Percentiles rank a stretch among this genome's conserved stretches.
Conservation (phyloP, 2,329 filamentous ascomycete genomes). For the Aspergillus fijiensis region DNA sequence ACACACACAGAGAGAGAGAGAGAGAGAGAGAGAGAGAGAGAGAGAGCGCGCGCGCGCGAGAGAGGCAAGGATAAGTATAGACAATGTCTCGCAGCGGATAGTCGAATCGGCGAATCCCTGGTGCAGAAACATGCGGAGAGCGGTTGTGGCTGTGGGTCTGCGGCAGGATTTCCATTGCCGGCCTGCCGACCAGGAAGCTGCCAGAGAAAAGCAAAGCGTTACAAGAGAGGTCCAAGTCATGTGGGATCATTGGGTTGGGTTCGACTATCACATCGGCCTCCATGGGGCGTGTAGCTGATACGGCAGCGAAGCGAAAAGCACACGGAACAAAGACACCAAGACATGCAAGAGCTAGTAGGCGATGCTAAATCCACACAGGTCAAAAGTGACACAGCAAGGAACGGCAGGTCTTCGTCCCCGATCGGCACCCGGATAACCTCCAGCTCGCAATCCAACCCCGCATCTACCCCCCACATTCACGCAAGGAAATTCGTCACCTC, state of each 20-base stretch:
- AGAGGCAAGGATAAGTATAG: background rate
- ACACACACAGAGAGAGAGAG: background rate
- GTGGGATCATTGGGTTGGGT: background rate
- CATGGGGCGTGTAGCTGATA: background rate
- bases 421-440: conserved; percentile 11
- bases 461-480: conserved; percentile 17
- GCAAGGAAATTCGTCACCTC: conserved; percentile 34
- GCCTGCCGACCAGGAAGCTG: conserved; percentile 3
- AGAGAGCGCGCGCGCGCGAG: background rate
- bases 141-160: background rate
- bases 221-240: conserved; percentile 1
- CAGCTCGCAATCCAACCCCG: conserved; percentile 10
- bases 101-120: background rate
- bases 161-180: background rate
- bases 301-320: conserved; percentile 6
- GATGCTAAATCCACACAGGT: conserved; percentile 12
- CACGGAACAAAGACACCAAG: conserved; percentile 15
- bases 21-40: background rate
- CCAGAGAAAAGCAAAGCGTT: background rate
- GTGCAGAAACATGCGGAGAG: background rate
- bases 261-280: background rate
- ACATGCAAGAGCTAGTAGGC: conserved; percentile 14
- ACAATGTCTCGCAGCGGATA: background rate
- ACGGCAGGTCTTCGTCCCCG: conserved; percentile 4
- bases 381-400: conserved; percentile 5